Evolutionary conservation across 768 basidiomycete genomes (phyloP).

Genomic region (Dacryopinax primogenitus): DNA sequence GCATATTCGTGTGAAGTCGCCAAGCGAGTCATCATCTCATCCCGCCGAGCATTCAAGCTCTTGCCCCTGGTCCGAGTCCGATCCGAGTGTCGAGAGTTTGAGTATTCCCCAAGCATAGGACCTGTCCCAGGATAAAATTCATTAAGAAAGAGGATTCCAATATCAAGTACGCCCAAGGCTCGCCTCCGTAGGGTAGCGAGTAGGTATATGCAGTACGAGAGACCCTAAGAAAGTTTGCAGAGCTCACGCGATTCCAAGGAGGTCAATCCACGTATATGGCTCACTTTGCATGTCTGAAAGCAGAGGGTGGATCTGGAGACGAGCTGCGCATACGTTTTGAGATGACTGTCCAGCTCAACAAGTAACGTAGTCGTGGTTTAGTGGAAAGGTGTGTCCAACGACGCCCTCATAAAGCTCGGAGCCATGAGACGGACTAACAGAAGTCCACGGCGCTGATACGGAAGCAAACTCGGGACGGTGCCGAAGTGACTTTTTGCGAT

Average conservation of each 20-base stretch:
- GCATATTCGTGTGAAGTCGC: background rate
- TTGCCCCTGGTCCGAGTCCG: background rate
- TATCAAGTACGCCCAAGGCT: background rate
- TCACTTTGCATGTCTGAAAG: conserved; percentile 4
- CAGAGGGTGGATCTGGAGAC: background rate
- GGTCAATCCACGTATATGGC: background rate
- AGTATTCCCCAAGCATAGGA: background rate
- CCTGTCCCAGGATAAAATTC: background rate
- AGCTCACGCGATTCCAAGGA: background rate
- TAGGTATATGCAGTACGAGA: background rate
- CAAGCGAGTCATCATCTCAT: background rate
- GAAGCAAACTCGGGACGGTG: background rate
- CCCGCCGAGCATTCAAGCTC: background rate
- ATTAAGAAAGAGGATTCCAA: background rate
- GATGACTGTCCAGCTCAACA: background rate
- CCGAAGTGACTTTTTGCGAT: conserved; percentile 2
- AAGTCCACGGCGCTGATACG: background rate
- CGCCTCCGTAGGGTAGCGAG: background rate
- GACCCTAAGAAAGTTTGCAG: background rate
- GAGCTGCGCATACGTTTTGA: background rate
- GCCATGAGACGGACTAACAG: conserved; percentile 6
- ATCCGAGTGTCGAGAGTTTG: background rate
- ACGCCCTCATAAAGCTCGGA: too few relatives aligned
- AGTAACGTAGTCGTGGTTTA: background rate
- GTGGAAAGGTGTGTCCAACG: background rate